These are phyloP conservation scores for Fusarium euwallaceae DNA, from an alignment of 2,329 filamentous ascomycete species.

Conservation along the genomic window DNA sequence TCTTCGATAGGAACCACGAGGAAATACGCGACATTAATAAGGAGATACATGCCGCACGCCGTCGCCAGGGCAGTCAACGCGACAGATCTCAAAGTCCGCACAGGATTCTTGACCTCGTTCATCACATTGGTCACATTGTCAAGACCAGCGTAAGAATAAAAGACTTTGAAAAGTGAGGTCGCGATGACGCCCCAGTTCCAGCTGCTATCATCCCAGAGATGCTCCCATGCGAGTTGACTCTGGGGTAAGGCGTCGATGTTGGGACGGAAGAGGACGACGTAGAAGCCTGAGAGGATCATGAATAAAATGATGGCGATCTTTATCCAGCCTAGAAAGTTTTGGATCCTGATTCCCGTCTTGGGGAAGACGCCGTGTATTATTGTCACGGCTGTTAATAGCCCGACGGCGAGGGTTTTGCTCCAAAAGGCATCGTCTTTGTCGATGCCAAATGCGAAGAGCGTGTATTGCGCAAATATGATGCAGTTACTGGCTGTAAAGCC, in stretches of 20 bases:
- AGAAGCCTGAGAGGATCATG: conserved; percentile 72
- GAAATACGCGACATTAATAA: conserved; percentile 74
- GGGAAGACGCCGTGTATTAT: conserved; percentile 71
- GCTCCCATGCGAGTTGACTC: conserved; percentile 58
- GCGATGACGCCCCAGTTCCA: conserved; percentile 79
- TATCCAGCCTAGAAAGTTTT: conserved; percentile 73
- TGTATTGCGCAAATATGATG: conserved; percentile 76
- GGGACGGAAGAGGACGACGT: conserved; percentile 65
- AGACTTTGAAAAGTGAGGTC: conserved; percentile 76
- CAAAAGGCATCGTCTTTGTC: conserved; percentile 63
- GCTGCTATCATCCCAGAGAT: conserved; percentile 73
- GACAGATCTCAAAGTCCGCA: conserved; percentile 74
- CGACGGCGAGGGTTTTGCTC: conserved; percentile 69
- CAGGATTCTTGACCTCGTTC: conserved; percentile 77
- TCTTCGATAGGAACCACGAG: conserved; percentile 76
- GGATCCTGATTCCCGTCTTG: conserved; percentile 68
- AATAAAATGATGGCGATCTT: conserved; percentile 72
- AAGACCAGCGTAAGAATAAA: conserved; percentile 77
- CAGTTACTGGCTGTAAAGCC: conserved; percentile 79
- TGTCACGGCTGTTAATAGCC: conserved; percentile 68
- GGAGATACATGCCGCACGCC: conserved; percentile 73
- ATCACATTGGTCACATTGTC: conserved; percentile 78
- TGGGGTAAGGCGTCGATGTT: conserved; percentile 21
- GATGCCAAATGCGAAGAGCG: conserved; percentile 68
- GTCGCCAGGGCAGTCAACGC: conserved; percentile 71